Conservation (phyloP, 768 basidiomycete genomes). For the Kwoniella pini region DNA sequence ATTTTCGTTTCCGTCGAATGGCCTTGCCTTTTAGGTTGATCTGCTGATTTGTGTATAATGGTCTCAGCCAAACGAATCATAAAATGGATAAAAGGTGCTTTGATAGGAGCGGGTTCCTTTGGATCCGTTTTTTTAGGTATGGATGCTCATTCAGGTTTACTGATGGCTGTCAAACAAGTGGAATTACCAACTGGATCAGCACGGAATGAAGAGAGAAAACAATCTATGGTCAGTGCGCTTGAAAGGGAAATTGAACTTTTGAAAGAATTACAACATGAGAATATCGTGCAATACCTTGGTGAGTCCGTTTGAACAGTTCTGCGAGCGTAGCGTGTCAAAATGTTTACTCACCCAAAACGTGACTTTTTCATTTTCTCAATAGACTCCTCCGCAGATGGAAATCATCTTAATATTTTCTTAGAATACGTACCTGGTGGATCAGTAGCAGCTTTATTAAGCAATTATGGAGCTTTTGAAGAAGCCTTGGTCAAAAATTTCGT, state of each 20-base stretch:
- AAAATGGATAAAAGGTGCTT: slow-evolving; percentile 96
- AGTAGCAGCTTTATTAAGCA: slow-evolving; percentile 80
- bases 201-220: slow-evolving; percentile 87
- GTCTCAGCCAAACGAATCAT: slow-evolving; percentile 65
- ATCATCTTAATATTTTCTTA: slow-evolving; percentile 90
- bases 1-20: too few species aligned
- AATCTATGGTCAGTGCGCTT: slow-evolving; percentile 86
- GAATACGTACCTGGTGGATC: slow-evolving; percentile 97
- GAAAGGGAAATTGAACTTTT: slow-evolving; percentile 95
- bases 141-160: slow-evolving; percentile 82
- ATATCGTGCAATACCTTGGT: slow-evolving; percentile 98
- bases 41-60: too few species aligned
- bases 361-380: background rate
- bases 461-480: slow-evolving; percentile 94
- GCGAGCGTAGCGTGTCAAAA: too few species aligned
- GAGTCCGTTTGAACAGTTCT: slow-evolving; percentile 51
- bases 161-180: slow-evolving; percentile 98
- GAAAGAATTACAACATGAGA: slow-evolving; percentile 93
- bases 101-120: slow-evolving; percentile 92
- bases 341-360: too few species aligned
- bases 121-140: slow-evolving; percentile 94
- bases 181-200: slow-evolving; percentile 80
- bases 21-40: too few species aligned
- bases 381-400: slow-evolving; percentile 93
- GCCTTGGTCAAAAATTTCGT: slow-evolving; percentile 88